Percentiles rank a stretch among this genome's conserved stretches.
Conservation (phyloP, 2,329 filamentous ascomycete genomes). For the Aspergillus novoparasiticus region DNA sequence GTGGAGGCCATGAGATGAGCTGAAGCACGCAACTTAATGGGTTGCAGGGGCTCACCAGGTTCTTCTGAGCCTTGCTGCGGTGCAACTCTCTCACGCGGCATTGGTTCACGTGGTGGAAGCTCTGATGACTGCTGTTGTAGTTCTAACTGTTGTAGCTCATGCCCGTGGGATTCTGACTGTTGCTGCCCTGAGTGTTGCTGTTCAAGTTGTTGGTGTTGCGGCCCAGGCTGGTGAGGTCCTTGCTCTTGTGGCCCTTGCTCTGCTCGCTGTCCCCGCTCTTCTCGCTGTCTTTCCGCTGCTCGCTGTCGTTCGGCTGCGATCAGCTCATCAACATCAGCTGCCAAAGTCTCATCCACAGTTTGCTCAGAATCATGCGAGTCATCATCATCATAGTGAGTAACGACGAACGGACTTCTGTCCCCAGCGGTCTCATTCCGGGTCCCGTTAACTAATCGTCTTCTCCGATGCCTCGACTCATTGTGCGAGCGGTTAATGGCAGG, state of each 20-base stretch:
- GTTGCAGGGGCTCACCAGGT: background rate
- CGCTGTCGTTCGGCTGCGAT: background rate
- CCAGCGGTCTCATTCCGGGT: background rate
- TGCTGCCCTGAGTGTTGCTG: background rate
- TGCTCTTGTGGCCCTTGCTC: background rate
- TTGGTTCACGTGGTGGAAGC: background rate
- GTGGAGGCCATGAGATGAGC: background rate
- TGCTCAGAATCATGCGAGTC: too few relatives aligned
- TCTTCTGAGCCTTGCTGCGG: background rate
- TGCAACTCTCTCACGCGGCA: background rate
- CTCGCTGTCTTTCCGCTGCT: background rate
- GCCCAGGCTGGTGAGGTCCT: background rate
- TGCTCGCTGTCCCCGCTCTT: background rate
- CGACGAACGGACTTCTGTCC: background rate
- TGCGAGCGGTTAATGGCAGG: background rate
- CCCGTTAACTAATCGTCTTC: background rate
- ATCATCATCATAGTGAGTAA: too few relatives aligned
- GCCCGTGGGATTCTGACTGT: background rate
- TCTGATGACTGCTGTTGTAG: background rate
- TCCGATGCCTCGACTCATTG: background rate
- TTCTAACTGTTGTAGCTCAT: background rate
- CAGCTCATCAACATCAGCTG: background rate
- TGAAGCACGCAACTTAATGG: background rate
- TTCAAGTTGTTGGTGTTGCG: background rate
- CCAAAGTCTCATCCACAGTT: too few relatives aligned